Evolutionary conservation across 2,329 filamentous ascomycete species (phyloP), one percentile per base, ranked within the genome.

Genomic region (Ramularia endophylla): DNA sequence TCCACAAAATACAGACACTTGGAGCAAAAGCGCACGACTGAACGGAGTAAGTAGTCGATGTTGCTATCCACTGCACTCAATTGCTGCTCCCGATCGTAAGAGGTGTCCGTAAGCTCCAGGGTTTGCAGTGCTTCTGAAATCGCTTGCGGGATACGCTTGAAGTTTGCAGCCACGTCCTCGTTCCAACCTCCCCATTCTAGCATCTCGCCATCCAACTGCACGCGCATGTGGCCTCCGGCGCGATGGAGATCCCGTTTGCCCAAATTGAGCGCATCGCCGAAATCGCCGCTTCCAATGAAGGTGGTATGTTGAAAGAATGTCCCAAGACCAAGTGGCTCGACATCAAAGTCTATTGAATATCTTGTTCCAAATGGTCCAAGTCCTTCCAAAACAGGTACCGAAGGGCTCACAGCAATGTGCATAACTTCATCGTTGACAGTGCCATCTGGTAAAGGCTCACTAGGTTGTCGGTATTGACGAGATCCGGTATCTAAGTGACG

Each of bases 221-320:
- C 59, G 5, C 52, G 53, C 38, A 63, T 58, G 53, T 61, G 55
- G 11, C 70, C 67, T 27, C 59, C 57, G 36, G 56, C 51, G 20
- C 58, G 51, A 44, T 76, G 70, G 18, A 78, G 44, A 47, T 74
- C 57, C 29, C 71, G 61, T 5, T 57, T 50, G 15, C 41, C 36
- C 8, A 73, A 13, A 8, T 60, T 47, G 4, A 80, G 49, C 27
- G 69, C 69, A 27, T 64, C 65, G 12, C 60, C 55, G 34, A 81
- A 69, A 18, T 74, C 70, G 3, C 74, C 75, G 49, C 74, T 75
- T 19, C 78, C 77, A 43, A 81, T 64, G 44, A 81, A 75, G 4
- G 75, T 78, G 33, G 64, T 67, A 31, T 69, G 59, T 46, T 76
- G 72, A 47, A 80, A 80, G 51, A 70, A 78, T 0, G 72, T 77